Evolutionary conservation across 129 eudicot genomes (phyloP).

Genomic region (sunflower (Helianthus annuus)): HanXRQr2.0-SUNRISE NC_035439.2:134393297-134393796

Average conservation of each 20-base stretch:
- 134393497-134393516: constrained; percentile 88
- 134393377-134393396: constrained; percentile 90
- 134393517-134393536: constrained; percentile 98
- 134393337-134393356: constrained; percentile 81
- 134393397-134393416: constrained; percentile 83
- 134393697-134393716: no score
- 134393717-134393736: no score
- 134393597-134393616: no score
- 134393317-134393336: constrained; percentile 68
- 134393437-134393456: constrained; percentile 87
- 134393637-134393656: no score
- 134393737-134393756: no score
- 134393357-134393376: constrained; percentile 86
- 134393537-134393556: constrained; percentile 97
- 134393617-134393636: no score
- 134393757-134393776: no score
- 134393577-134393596: background rate
- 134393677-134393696: no score
- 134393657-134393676: no score
- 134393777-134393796: no score
- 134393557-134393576: constrained; percentile 74
- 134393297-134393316: constrained; percentile 73
- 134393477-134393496: constrained; percentile 84
- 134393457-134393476: constrained; percentile 99
- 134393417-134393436: constrained; percentile 90